Percentiles rank a stretch among this genome's conserved stretches.
Evolutionary conservation across 306 rosid species (phyloP).

Genomic region (Oxytropis ochrocephala): DNA sequence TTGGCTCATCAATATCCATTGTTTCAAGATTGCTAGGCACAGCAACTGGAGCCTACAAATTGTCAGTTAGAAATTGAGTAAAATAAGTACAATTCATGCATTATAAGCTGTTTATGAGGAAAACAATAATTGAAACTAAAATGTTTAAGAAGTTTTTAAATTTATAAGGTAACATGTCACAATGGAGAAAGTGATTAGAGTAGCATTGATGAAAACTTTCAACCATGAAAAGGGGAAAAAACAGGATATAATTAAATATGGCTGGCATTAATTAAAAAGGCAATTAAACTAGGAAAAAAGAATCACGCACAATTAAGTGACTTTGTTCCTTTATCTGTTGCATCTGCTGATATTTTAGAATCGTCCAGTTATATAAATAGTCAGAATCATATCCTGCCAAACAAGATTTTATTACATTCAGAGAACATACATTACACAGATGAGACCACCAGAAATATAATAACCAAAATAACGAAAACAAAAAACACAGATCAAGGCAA

Average conservation of each 20-base stretch:
- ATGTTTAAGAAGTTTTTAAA: neutral
- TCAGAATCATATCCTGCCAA: constrained; percentile 62
- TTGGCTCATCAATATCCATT: constrained; percentile 15
- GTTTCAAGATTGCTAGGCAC: constrained; percentile 21
- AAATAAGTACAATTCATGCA: neutral
- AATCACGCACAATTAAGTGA: constrained; percentile 28
- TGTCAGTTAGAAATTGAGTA: neutral
- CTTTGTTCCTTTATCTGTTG: constrained; percentile 26
- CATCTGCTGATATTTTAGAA: constrained; percentile 57
- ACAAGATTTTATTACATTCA: neutral
- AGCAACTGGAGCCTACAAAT: constrained; percentile 30
- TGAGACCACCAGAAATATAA: neutral
- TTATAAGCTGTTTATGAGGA: neutral
- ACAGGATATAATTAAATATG: neutral
- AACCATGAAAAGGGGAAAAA: neutral
- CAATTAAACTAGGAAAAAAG: neutral
- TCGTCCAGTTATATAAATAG: constrained; percentile 68
- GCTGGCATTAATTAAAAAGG: neutral
- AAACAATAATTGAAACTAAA: neutral
- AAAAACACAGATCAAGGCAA: neutral
- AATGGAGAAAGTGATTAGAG: neutral
- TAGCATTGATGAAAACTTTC: neutral
- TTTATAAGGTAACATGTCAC: neutral
- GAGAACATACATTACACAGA: neutral
- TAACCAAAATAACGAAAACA: neutral